Conservation (phyloP, 495 filamentous ascomycete genomes). For the Penicillium riverlandense region DNA sequence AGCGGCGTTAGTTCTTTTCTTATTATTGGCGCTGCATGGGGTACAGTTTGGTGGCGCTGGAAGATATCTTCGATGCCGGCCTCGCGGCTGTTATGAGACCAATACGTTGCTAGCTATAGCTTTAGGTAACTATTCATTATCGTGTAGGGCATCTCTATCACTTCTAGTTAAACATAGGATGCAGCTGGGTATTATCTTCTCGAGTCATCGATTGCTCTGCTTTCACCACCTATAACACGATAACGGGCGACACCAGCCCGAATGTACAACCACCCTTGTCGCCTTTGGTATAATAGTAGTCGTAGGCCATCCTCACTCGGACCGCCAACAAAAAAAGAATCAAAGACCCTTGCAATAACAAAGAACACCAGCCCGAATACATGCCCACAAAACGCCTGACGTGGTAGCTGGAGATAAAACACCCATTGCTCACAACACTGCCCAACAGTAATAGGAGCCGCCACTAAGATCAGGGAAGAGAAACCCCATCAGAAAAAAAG, state of each 20-base stretch:
- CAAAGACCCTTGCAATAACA: not conserved
- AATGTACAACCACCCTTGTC: slow-evolving; percentile 12
- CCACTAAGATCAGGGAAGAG: slow-evolving; percentile 4
- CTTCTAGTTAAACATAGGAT: too few species aligned
- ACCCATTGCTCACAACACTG: not conserved
- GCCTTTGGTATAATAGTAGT: slow-evolving; percentile 8
- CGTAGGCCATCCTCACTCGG: not conserved
- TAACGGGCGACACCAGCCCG: slow-evolving; percentile 13
- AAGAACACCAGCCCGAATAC: slow-evolving; percentile 7
- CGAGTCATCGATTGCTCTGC: not conserved
- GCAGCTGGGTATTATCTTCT: too few species aligned
- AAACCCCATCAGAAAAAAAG: not conserved
- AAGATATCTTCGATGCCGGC: not conserved
- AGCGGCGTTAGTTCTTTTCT: slow-evolving; percentile 9
- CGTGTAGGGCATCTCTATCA: too few species aligned
- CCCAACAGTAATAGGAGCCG: not conserved
- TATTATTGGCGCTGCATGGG: not conserved
- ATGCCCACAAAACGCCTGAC: slow-evolving; percentile 10
- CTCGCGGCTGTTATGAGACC: too few species aligned
- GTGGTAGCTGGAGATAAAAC: not conserved
- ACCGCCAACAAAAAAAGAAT: not conserved
- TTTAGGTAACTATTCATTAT: too few species aligned
- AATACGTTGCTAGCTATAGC: too few species aligned
- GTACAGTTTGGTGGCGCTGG: not conserved
- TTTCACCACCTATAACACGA: slow-evolving; percentile 4